Evolutionary conservation across 768 basidiomycete genomes (phyloP).

Genomic region (Nidularia pulvinata): DNA sequence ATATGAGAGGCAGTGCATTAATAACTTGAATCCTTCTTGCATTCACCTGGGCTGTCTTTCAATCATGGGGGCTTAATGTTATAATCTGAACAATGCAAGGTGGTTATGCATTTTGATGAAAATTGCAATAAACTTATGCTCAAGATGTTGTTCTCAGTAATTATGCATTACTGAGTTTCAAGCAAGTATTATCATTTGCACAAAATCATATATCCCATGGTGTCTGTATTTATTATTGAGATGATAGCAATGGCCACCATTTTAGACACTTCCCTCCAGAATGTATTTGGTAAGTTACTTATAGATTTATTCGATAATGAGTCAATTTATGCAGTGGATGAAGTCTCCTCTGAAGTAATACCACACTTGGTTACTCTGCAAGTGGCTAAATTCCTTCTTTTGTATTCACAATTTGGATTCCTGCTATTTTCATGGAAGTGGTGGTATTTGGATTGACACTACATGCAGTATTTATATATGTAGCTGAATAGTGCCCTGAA

Average conservation of each 20-base stretch:
- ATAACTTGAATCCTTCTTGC: neutral
- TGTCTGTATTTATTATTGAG: neutral
- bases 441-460: neutral
- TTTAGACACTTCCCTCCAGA: neutral
- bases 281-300: neutral
- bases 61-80: neutral
- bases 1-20: too few species aligned
- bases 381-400: neutral
- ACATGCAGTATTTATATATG: neutral
- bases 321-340: neutral
- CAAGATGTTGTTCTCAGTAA: neutral
- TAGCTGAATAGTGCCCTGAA: neutral
- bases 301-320: neutral
- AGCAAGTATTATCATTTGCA: neutral
- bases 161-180: neutral
- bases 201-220: neutral
- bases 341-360: neutral
- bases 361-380: neutral
- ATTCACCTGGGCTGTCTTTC: neutral
- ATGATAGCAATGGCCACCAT: neutral
- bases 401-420: neutral
- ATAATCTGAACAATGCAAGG: neutral
- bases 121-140: too few species aligned
- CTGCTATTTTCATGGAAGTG: neutral
- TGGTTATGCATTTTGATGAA: too few species aligned